A percentile compares a stretch with the other conserved stretches of the same genome.
Conservation (phyloP, 83 land plant species). For the Isoetes engelmannii region DNA sequence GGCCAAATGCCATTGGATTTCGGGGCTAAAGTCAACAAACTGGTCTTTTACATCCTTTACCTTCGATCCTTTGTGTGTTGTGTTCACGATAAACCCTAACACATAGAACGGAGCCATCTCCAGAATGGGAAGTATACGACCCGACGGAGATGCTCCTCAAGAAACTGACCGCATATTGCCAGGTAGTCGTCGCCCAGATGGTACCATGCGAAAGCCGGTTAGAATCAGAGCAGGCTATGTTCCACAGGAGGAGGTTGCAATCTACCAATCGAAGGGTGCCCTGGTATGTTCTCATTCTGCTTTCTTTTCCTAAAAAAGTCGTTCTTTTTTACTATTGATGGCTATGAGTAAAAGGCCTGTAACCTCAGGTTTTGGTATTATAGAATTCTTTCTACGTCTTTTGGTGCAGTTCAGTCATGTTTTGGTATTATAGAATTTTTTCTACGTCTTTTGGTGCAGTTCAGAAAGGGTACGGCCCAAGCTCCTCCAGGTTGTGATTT, state of each 20-base stretch:
- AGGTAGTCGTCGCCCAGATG: conserved; percentile 85
- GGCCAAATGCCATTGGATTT: too few species aligned
- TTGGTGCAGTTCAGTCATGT: not conserved
- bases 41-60: too few species aligned
- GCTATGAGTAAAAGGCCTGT: not conserved
- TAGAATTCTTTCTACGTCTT: not conserved
- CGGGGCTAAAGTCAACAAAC: too few species aligned
- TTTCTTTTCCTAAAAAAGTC: not conserved
- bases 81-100: too few species aligned
- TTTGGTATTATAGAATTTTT: not conserved
- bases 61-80: too few species aligned
- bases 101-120: too few species aligned
- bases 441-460: conserved; percentile 32
- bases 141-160: conserved; percentile 35
- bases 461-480: conserved; percentile 43
- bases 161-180: conserved; percentile 70
- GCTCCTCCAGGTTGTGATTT: conserved; percentile 86
- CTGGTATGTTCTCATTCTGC: conserved; percentile 31
- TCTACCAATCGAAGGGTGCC: conserved; percentile 89
- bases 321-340: not conserved
- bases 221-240: conserved; percentile 87
- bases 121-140: too few species aligned
- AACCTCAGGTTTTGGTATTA: not conserved
- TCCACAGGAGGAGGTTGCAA: conserved; percentile 99
- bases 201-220: conserved; percentile 76